Evolutionary conservation across 2,329 filamentous ascomycete species (phyloP).

Genomic region (Neonectria punicea): DNA sequence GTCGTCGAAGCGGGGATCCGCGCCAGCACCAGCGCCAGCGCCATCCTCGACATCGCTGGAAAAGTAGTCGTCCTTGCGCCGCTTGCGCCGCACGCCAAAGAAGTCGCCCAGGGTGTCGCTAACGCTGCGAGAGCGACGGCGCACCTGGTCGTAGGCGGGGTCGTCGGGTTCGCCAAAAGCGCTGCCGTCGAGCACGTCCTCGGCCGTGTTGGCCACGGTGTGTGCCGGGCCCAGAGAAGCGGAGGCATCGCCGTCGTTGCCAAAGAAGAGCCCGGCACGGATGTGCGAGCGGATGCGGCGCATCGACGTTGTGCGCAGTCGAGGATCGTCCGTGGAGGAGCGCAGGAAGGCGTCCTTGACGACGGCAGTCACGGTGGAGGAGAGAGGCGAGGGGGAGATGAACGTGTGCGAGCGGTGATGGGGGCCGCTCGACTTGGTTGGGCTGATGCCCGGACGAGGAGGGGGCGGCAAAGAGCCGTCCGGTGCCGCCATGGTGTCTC

Average conservation of each 20-base stretch:
- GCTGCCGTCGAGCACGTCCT: constrained; percentile 37
- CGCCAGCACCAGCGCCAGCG: constrained; percentile 18
- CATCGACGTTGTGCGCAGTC: constrained; percentile 56
- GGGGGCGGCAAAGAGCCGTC: constrained; percentile 45
- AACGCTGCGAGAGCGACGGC: constrained; percentile 51
- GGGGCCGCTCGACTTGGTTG: constrained; percentile 43
- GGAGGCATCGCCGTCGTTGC: constrained; percentile 52
- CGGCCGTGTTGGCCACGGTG: constrained; percentile 38
- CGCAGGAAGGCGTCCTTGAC: constrained; percentile 66
- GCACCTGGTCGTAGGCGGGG: constrained; percentile 28
- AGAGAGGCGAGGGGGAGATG: constrained; percentile 69
- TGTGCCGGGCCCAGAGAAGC: constrained; percentile 31
- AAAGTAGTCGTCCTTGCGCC: constrained; percentile 38
- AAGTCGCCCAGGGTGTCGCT: constrained; percentile 55
- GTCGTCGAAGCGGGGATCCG: constrained; percentile 12
- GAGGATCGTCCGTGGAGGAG: constrained; percentile 54
- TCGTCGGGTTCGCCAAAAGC: constrained; percentile 34
- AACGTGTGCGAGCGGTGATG: constrained; percentile 56
- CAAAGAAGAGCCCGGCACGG: constrained; percentile 65
- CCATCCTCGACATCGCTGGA: constrained; percentile 37
- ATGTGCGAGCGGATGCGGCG: constrained; percentile 61
- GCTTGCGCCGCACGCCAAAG: constrained; percentile 51
- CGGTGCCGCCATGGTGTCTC: constrained; percentile 39
- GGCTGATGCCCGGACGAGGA: constrained; percentile 42
- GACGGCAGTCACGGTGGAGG: constrained; percentile 67